Evolutionary conservation across 208 protist genomes (phyloP).

Genomic region (Trypanosoma melophagium): DNA sequence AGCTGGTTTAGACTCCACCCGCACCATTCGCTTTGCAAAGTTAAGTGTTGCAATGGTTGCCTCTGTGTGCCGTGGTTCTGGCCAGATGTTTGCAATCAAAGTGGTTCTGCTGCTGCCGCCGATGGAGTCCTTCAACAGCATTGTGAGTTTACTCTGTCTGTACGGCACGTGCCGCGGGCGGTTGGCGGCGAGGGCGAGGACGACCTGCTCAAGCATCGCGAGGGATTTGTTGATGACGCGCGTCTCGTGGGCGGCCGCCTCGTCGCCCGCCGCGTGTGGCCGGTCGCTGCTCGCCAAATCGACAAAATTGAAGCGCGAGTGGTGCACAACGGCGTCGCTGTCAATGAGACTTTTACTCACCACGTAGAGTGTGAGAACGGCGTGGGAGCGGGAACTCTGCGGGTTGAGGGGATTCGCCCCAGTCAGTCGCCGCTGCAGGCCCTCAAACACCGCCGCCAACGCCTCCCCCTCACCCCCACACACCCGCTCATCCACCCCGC

Average conservation of each 20-base stretch:
- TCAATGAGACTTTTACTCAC: slow-evolving; percentile 73
- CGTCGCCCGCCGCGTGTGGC: slow-evolving; percentile 26
- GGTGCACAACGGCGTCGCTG: slow-evolving; percentile 46
- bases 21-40: slow-evolving; percentile 87
- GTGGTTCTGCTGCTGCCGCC: slow-evolving; percentile 78
- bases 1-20: slow-evolving; percentile 67
- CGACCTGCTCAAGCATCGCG: slow-evolving; percentile 90
- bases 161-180: slow-evolving; percentile 62
- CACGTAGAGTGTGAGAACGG: slow-evolving; percentile 84
- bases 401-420: slow-evolving; percentile 47
- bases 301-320: slow-evolving; percentile 84
- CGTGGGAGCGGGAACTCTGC: slow-evolving; percentile 61
- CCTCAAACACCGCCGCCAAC: slow-evolving; percentile 78
- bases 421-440: slow-evolving; percentile 54
- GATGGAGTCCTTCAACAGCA: slow-evolving; percentile 74
- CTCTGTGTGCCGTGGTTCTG: slow-evolving; percentile 47
- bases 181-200: slow-evolving; percentile 52
- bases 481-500: slow-evolving; percentile 33
- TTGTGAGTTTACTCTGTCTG: slow-evolving; percentile 70
- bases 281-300: slow-evolving; percentile 90
- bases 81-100: slow-evolving; percentile 88
- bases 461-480: slow-evolving; percentile 76
- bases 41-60: slow-evolving; percentile 85
- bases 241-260: slow-evolving; percentile 28
- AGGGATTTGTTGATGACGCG: slow-evolving; percentile 83